Evolutionary conservation across 2,329 filamentous ascomycete genomes (phyloP).

Genomic region (Aspergillus ustus): DNA sequence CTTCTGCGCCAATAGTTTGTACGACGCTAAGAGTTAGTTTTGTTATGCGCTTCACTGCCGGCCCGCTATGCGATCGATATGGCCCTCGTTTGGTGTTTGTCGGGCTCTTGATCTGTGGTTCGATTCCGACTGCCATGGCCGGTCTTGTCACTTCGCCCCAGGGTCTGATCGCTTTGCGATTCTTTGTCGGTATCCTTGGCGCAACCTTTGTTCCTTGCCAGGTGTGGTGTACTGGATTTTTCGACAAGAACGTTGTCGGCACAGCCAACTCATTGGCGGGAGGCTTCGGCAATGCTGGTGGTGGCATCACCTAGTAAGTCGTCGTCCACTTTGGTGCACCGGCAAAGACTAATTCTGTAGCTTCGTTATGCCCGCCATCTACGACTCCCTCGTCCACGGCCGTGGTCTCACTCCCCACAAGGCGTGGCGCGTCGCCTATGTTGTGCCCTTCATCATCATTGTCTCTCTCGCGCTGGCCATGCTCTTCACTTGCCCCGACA

Average conservation of each 20-base stretch:
- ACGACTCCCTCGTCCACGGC: conserved; percentile 70
- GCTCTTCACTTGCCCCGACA: conserved; percentile 78
- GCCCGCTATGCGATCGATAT: conserved; percentile 80
- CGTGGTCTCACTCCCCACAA: conserved; percentile 66
- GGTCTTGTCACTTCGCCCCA: conserved; percentile 73
- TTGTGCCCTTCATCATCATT: conserved; percentile 81
- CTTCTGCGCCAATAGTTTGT: conserved; percentile 4
- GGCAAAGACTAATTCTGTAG: conserved; percentile 21
- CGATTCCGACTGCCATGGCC: conserved; percentile 80
- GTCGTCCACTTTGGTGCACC: not conserved
- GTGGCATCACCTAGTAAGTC: conserved; percentile 76
- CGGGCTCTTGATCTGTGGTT: conserved; percentile 73
- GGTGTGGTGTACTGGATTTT: conserved; percentile 92
- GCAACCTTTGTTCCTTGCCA: conserved; percentile 66
- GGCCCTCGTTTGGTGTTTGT: conserved; percentile 82
- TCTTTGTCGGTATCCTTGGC: conserved; percentile 51
- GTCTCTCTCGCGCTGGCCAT: conserved; percentile 69
- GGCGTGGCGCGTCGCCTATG: conserved; percentile 83
- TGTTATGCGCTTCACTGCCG: conserved; percentile 75
- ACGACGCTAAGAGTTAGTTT: conserved; percentile 15
- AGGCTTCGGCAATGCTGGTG: conserved; percentile 85
- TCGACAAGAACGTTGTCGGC: conserved; percentile 88
- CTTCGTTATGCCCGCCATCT: conserved; percentile 90
- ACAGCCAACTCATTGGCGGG: conserved; percentile 85
- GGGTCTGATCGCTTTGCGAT: conserved; percentile 47